Percentiles rank a stretch among this genome's conserved stretches.
These are phyloP conservation scores for Nyssa sinensis DNA, from an alignment of 148 eudicot genomes.

Conservation along the genomic window DNA sequence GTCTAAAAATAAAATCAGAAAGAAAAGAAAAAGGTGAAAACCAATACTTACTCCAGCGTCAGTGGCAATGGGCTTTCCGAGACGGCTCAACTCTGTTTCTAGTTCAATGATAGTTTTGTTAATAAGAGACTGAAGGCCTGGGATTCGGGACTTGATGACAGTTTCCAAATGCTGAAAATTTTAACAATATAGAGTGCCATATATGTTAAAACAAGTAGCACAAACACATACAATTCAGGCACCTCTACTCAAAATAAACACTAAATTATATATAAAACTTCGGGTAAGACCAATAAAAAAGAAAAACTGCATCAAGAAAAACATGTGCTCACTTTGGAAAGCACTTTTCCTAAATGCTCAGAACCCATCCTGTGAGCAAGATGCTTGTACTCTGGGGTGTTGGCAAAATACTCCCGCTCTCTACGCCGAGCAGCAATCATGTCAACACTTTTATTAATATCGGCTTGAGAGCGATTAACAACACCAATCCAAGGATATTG, in stretches of 20 bases:
- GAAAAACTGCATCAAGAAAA: not conserved
- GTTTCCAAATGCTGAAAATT: conserved; percentile 82
- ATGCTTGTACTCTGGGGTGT: conserved; percentile 84
- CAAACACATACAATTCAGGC: not conserved
- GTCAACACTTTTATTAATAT: conserved; percentile 87
- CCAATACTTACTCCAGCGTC: conserved; percentile 90
- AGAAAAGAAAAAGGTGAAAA: not conserved
- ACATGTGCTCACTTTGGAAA: conserved; percentile 61
- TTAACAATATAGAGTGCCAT: conserved; percentile 1
- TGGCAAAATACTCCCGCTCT: conserved; percentile 79
- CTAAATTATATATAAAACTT: not conserved
- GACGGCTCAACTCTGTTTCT: conserved; percentile 92
- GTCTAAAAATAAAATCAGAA: not conserved
- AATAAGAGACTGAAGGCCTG: conserved; percentile 94
- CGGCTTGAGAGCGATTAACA: conserved; percentile 97
- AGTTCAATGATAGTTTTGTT: conserved; percentile 85
- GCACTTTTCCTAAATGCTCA: conserved; percentile 85
- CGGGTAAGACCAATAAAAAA: not conserved
- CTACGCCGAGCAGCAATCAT: conserved; percentile 92
- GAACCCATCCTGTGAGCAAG: conserved; percentile 93
- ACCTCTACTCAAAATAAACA: not conserved
- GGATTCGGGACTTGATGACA: conserved; percentile 96
- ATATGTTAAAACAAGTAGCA: not conserved
- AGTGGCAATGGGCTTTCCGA: conserved; percentile 88
- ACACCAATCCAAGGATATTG: conserved; percentile 98